phyloP scores from a whole-genome alignment of 495 filamentous ascomycete genomes.

The Geopyxis carbonaria region DNA sequence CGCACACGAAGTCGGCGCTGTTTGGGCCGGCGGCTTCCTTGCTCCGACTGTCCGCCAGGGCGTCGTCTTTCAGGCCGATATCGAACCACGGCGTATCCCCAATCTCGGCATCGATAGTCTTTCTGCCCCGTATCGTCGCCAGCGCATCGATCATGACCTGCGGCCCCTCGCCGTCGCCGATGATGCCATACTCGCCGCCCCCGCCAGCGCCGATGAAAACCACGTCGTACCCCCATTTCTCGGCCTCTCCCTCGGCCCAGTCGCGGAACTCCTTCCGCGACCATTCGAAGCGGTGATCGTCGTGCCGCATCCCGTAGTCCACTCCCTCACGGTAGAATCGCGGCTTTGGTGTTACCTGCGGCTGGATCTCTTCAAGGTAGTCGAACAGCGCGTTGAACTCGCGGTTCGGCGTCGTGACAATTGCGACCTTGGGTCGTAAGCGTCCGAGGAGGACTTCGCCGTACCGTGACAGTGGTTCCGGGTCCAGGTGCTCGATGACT shows the following conservation, averaged over 20 bases:
- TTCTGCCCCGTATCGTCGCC: too few species aligned
- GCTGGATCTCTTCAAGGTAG: constrained; percentile 3
- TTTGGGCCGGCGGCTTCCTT: too few species aligned
- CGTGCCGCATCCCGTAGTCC: constrained; percentile 22
- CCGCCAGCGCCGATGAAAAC: constrained; percentile 19
- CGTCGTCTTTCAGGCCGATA: too few species aligned
- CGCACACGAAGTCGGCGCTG: too few species aligned
- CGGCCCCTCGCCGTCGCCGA: too few species aligned
- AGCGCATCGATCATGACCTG: too few species aligned
- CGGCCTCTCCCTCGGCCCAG: constrained; percentile 16
- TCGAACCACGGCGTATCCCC: too few species aligned
- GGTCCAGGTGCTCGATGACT: constrained; percentile 26
- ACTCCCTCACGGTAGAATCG: constrained; percentile 4
- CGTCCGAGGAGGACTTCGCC: constrained; percentile 16
- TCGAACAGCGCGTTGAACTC: constrained; percentile 24
- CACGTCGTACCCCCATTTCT: constrained; percentile 20
- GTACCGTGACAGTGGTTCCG: constrained; percentile 14
- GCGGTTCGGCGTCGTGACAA: constrained; percentile 23
- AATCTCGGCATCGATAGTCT: too few species aligned
- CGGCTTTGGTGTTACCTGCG: background rate
- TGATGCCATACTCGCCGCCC: too few species aligned
- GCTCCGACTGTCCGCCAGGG: too few species aligned
- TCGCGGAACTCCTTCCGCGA: constrained; percentile 18
- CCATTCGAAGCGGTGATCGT: constrained; percentile 25
- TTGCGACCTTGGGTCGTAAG: constrained; percentile 19